Conservation (phyloP, 2,329 filamentous ascomycete genomes). For the Annulohypoxylon truncatum region DNA sequence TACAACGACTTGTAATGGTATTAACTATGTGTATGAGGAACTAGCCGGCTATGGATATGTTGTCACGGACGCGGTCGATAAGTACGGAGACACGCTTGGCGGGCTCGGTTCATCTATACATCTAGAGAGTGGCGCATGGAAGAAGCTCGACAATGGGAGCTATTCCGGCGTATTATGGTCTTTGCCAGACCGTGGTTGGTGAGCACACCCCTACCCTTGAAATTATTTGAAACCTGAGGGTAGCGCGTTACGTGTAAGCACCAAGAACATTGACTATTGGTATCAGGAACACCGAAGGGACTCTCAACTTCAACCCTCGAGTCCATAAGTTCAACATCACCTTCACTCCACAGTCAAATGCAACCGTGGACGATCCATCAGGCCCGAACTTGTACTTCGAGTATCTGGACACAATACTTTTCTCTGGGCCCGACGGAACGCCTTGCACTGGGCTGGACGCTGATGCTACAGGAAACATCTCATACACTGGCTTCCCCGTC, state of each 20-base stretch:
- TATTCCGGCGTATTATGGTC: conserved; percentile 73
- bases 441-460: conserved; percentile 74
- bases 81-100: conserved; percentile 76
- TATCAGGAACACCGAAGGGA: conserved; percentile 73
- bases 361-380: conserved; percentile 64
- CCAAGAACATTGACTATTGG: neutral
- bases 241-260: neutral
- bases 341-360: conserved; percentile 64
- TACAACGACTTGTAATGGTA: conserved; percentile 64
- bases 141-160: conserved; percentile 58
- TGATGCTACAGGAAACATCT: conserved; percentile 63
- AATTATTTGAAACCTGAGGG: neutral
- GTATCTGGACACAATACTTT: conserved; percentile 73
- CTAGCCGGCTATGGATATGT: conserved; percentile 76
- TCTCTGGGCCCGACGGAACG: conserved; percentile 70
- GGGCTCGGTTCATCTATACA: conserved; percentile 74
- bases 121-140: conserved; percentile 66
- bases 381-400: conserved; percentile 69
- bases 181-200: conserved; percentile 76
- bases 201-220: conserved; percentile 25
- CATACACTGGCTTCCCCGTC: conserved; percentile 68
- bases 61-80: conserved; percentile 68
- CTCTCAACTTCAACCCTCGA: conserved; percentile 73
- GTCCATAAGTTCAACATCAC: conserved; percentile 75
- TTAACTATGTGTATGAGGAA: conserved; percentile 72